Evolutionary conservation across 495 filamentous ascomycete genomes (phyloP).

Genomic region (Mycothermus thermophilus): DNA sequence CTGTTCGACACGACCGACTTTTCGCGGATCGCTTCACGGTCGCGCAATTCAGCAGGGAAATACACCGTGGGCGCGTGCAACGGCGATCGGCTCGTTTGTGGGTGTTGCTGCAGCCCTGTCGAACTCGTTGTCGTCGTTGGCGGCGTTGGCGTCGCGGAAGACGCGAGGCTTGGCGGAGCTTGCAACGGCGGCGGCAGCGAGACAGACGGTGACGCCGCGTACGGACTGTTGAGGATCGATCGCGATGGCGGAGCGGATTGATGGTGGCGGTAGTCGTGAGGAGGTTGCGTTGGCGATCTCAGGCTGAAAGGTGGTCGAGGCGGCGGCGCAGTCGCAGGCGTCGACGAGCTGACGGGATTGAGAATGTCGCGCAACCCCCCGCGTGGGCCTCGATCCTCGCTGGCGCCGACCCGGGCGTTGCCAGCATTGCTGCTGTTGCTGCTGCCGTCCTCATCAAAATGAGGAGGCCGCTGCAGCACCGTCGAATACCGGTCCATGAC

Average conservation of each 20-base stretch:
- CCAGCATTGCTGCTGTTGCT: slow-evolving; percentile 12
- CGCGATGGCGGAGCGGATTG: slow-evolving; percentile 17
- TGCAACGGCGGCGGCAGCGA: slow-evolving; percentile 15
- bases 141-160: too few relatives aligned
- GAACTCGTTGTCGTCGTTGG: too few relatives aligned
- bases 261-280: slow-evolving; percentile 22
- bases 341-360: slow-evolving; percentile 21
- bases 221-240: slow-evolving; percentile 23
- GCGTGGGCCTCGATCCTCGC: slow-evolving; percentile 20
- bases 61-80: slow-evolving; percentile 23
- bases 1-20: slow-evolving; percentile 25
- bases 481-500: slow-evolving; percentile 34
- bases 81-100: slow-evolving; percentile 19
- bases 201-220: slow-evolving; percentile 13
- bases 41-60: slow-evolving; percentile 16
- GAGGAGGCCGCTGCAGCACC: slow-evolving; percentile 30
- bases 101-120: slow-evolving; percentile 10
- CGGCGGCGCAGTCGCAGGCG: slow-evolving; percentile 15
- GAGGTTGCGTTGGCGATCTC: slow-evolving; percentile 27
- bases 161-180: slow-evolving; percentile 14
- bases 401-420: slow-evolving; percentile 11
- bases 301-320: slow-evolving; percentile 22
- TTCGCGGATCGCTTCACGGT: slow-evolving; percentile 26
- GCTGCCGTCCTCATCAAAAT: slow-evolving; percentile 27
- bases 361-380: slow-evolving; percentile 26